Base-by-base conservation (phyloP, 441 rosid species). In the Bocquillonia castaneifolia region DNA sequence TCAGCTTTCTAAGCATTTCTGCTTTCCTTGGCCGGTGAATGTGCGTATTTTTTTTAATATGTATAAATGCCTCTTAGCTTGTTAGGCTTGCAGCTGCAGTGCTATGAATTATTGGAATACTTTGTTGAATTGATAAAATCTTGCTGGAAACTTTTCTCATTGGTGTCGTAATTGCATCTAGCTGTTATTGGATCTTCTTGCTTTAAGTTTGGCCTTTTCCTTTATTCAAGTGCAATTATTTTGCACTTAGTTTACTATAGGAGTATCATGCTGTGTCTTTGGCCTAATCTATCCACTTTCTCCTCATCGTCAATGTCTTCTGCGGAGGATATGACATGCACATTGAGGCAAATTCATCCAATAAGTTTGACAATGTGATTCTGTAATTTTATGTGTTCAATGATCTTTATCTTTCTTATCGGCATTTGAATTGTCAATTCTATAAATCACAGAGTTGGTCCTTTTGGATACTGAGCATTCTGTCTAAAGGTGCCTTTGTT, bases 21-120 rank as follows among this genome's bases (percentile, higher is more conserved):
- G 79, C 52, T 94, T 85, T 71, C 86, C 74, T 29, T 94, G 99
- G 97, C 97, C 99, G 3, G 74, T 63, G 52, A 71, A 71, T 26
- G 74, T 71, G 52, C 59, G 72, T 59, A 23, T 50, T 9, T 26
- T 26, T 2, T 26, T 34, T 20, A 34, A 4, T 12, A 18, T 54
- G 48, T 13, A 23, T 67, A 39, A 32, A 10, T 29, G 42, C 55
- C 29, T 45, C 53, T 22, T 1, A 45, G 18, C 40, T 31, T 45
- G 25, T 45, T 63, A 9, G 17, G 17, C 25, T 62, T 29, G 31
- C 23, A 26, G 23, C 26, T 47, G 18, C 18, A 42, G 22, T 23
- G 34, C 5, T 40, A 34, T 40, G 23, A 17, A 9, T 29, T 63
- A 17, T 29, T 0, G 5, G 5, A 15, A n/a, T 14, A 36, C 6